These are phyloP conservation scores for Parastagonospora avenae DNA, from an alignment of 2,329 filamentous ascomycete genomes.

Conservation along the genomic window DNA sequence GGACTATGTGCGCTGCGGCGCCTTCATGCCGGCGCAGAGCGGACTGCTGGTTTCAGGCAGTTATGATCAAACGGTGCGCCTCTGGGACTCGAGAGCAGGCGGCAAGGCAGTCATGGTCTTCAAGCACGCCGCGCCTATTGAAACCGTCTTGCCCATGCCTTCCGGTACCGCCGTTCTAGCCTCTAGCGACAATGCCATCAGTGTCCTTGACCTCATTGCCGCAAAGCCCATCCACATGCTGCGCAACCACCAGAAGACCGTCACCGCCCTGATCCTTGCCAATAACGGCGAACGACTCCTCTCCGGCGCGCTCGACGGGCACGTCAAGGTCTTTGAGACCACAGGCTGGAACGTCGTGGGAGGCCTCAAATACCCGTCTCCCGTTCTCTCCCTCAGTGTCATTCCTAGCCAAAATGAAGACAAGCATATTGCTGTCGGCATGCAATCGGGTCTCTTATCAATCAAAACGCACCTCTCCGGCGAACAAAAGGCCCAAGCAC, in stretches of 20 bases:
- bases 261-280: conserved; percentile 83
- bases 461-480: conserved; percentile 87
- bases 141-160: conserved; percentile 84
- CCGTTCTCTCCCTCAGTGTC: conserved; percentile 82
- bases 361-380: conserved; percentile 89
- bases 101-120: conserved; percentile 79
- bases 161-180: conserved; percentile 86
- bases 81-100: conserved; percentile 88
- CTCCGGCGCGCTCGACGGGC: conserved; percentile 88
- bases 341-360: conserved; percentile 95
- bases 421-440: conserved; percentile 91
- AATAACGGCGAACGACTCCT: conserved; percentile 81
- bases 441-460: conserved; percentile 91
- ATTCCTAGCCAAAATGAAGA: conserved; percentile 76
- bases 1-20: conserved; percentile 89
- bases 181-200: conserved; percentile 83
- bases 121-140: conserved; percentile 88
- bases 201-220: conserved; percentile 89
- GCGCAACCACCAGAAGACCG: conserved; percentile 96
- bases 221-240: conserved; percentile 86
- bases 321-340: conserved; percentile 97
- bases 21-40: conserved; percentile 78
- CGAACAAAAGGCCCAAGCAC: conserved; percentile 75
- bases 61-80: conserved; percentile 89
- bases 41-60: conserved; percentile 83